Base-by-base conservation (phyloP, 441 rosid genomes). In the Metrosideros polymorpha region DNA sequence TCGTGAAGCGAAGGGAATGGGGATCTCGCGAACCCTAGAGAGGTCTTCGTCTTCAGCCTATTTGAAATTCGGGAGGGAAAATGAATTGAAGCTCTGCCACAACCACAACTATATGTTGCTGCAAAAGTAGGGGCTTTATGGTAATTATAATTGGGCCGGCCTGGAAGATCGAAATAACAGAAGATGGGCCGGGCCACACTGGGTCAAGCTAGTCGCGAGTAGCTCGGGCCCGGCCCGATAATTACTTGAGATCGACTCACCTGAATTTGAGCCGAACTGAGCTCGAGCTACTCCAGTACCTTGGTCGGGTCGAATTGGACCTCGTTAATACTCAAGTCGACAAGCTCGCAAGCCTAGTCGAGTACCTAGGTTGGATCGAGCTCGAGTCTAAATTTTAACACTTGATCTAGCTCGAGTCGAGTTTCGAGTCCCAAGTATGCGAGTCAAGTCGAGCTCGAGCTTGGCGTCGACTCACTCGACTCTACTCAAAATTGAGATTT, bases 331-430 rank as follows among this genome's bases (percentile, higher is more conserved):
- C 13, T 19, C 1, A 6, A 35, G 47, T 22, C 2, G 17, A 39
- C 9, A 0, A 1, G 17, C n/a, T 71, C 0, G 0, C 1, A 13
- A 0, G 47, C 79, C 8, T 71, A 1, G 39, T 39, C 0, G 9
- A 3, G 9, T 71, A 39, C n/a, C n/a, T n/a, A n/a, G 5, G 27
- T 25, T 0, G 3, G 5, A 2, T 12, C 15, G 30, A 12, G 30
- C 15, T 12, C 15, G 7, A 27, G 30, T 27, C 30, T 25, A 25
- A 4, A 9, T 25, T 55, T 10, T 25, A 55, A 55, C 4, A 12
- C 61, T 0, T 55, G 3, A 4, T 55, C 3, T 10, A 56, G 7
- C 61, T 12, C 7, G 3, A 12, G 15, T 27, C 17, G 12, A 12
- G 17, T 27, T 12, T 27, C 1, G 17, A 56, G 17, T 2, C 17